These are phyloP conservation scores for Pyronema omphalodes DNA, from an alignment of 495 filamentous ascomycete genomes.

Conservation along the genomic window DNA sequence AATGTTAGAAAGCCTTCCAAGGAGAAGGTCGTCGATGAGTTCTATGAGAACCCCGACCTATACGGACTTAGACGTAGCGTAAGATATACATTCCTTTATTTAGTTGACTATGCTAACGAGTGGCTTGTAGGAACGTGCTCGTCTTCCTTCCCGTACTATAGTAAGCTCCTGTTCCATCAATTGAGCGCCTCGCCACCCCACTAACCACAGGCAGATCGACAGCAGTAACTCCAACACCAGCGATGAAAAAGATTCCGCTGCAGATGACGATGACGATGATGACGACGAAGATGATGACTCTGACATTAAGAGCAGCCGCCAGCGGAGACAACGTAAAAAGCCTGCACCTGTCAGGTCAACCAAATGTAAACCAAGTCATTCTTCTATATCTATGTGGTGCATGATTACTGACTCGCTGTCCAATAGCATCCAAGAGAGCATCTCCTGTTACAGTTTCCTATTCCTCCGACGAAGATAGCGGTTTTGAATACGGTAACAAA, in stretches of 20 bases:
- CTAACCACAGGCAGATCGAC: background rate
- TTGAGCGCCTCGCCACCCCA: background rate
- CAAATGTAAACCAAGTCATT: constrained; percentile 34
- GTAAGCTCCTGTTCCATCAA: constrained; percentile 23
- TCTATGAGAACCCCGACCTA: constrained; percentile 81
- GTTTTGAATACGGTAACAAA: constrained; percentile 26
- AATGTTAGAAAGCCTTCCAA: constrained; percentile 39
- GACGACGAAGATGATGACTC: constrained; percentile 56
- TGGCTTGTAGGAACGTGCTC: constrained; percentile 33
- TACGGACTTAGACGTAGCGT: constrained; percentile 88
- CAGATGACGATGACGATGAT: constrained; percentile 31
- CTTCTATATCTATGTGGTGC: background rate
- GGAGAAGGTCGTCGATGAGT: constrained; percentile 74
- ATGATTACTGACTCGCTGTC: background rate
- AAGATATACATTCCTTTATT: constrained; percentile 25
- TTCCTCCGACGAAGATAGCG: constrained; percentile 22
- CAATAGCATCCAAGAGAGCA: constrained; percentile 44
- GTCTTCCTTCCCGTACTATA: constrained; percentile 30
- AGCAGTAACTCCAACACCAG: background rate
- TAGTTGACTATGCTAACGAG: constrained; percentile 24
- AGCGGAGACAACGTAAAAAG: constrained; percentile 28
- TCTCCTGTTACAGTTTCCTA: constrained; percentile 36
- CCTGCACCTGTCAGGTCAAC: constrained; percentile 25
- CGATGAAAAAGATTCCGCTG: background rate
- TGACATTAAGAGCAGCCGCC: constrained; percentile 41